These are phyloP conservation scores for Lactuca sativa DNA, from an alignment of 129 eudicot species.

Conservation along the genomic window DNA sequence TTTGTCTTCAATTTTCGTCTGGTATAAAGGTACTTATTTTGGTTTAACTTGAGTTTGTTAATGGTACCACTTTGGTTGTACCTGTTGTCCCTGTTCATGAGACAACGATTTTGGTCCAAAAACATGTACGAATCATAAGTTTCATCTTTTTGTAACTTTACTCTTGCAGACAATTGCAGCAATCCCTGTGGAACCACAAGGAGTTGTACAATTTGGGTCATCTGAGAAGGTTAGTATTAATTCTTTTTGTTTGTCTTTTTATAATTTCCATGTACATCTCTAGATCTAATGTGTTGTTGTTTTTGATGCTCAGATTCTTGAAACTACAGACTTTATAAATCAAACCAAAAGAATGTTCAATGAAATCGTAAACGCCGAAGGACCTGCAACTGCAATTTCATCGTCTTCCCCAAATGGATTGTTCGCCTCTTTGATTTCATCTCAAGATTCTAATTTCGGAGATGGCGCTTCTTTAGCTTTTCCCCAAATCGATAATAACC, in stretches of 20 bases:
- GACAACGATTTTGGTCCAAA: conserved; percentile 17
- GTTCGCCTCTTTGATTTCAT: conserved; percentile 44
- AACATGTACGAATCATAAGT: not conserved
- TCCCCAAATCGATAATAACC: conserved; percentile 26
- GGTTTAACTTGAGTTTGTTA: conserved; percentile 2
- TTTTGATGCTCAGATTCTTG: conserved; percentile 51
- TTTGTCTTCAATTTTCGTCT: conserved; percentile 52
- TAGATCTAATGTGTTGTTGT: conserved; percentile 21
- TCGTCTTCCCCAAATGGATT: conserved; percentile 37
- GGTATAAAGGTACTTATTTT: conserved; percentile 72
- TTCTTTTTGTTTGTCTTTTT: no score
- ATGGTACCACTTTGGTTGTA: conserved; percentile 27
- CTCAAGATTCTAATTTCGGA: conserved; percentile 32
- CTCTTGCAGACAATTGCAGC: conserved; percentile 82
- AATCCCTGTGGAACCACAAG: conserved; percentile 77
- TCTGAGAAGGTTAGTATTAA: conserved; percentile 61
- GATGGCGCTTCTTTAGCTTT: conserved; percentile 24
- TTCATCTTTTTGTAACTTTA: conserved; percentile 13
- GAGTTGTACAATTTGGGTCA: conserved; percentile 91
- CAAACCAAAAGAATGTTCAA: conserved; percentile 50
- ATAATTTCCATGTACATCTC: not conserved
- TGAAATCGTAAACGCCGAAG: conserved; percentile 32
- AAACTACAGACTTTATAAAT: conserved; percentile 52
- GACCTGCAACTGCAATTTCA: conserved; percentile 32
- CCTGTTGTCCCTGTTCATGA: conserved; percentile 15